Evolutionary conservation across 2,329 filamentous ascomycete species (phyloP).

Genomic region (Ceratocystis destructans): DNA sequence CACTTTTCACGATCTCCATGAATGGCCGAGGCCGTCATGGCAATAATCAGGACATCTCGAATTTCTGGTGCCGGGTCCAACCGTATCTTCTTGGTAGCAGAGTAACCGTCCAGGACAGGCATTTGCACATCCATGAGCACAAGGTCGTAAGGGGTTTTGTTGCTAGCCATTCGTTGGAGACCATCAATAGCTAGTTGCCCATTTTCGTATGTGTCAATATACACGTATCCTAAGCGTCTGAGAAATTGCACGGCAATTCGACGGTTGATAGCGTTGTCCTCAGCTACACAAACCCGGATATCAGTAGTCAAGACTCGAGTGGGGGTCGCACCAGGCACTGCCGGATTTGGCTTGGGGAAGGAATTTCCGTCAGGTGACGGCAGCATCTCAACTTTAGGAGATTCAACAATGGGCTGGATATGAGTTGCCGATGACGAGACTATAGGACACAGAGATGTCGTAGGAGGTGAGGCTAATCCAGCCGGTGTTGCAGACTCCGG

Average conservation of each 20-base stretch:
- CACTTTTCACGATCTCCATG: conserved; percentile 92
- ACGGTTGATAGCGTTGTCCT: conserved; percentile 91
- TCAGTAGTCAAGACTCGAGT: conserved; percentile 61
- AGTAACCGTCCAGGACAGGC: conserved; percentile 85
- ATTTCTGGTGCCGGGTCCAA: conserved; percentile 64
- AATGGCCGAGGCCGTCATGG: conserved; percentile 93
- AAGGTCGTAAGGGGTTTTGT: conserved; percentile 70
- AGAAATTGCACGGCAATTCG: conserved; percentile 89
- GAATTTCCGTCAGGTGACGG: not conserved
- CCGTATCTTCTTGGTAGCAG: conserved; percentile 72
- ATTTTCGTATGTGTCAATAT: conserved; percentile 78
- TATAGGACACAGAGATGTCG: not conserved
- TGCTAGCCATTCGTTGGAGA: conserved; percentile 55
- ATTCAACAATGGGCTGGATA: not conserved
- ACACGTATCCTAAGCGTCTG: conserved; percentile 65
- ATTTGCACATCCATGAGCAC: conserved; percentile 96
- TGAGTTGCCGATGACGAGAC: not conserved
- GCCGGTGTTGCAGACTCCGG: not conserved
- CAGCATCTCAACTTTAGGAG: conserved; percentile 1
- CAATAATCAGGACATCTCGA: conserved; percentile 76
- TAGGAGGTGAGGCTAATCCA: not conserved
- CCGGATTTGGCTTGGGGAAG: not conserved
- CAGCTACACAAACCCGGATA: conserved; percentile 79
- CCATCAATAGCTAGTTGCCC: conserved; percentile 79
- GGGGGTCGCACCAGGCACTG: conserved; percentile 44